Percentiles rank a stretch among this genome's conserved stretches.
Conservation (phyloP, 2,329 filamentous ascomycete species). For the Fusarium graminum region DNA sequence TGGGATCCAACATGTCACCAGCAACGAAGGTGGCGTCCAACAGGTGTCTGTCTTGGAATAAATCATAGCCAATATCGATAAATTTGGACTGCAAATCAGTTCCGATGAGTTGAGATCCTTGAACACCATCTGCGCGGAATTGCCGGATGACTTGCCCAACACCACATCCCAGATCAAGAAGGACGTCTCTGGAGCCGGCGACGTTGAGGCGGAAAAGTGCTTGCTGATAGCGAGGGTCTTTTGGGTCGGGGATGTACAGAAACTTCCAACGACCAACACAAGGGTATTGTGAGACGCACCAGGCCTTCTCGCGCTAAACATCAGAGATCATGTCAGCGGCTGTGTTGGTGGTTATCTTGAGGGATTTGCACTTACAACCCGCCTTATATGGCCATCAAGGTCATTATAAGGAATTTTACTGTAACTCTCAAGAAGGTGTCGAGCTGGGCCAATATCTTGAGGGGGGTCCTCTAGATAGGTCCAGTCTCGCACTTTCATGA, state of each 20-base stretch:
- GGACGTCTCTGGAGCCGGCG: conserved; percentile 55
- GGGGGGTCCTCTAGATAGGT: conserved; percentile 56
- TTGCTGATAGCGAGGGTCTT: conserved; percentile 59
- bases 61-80: conserved; percentile 70
- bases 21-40: conserved; percentile 63
- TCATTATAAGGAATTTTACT: conserved; percentile 55
- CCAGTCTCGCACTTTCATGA: conserved; percentile 57
- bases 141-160: conserved; percentile 65
- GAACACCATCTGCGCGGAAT: conserved; percentile 63
- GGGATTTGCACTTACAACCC: conserved; percentile 50
- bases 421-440: conserved; percentile 56
- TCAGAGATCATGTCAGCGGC: conserved; percentile 23
- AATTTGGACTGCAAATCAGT: conserved; percentile 64
- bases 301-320: conserved; percentile 60
- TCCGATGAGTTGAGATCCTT: conserved; percentile 62
- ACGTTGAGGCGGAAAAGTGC: conserved; percentile 59
- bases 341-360: neutral
- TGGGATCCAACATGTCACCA: conserved; percentile 63
- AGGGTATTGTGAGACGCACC: conserved; percentile 60
- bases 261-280: conserved; percentile 66
- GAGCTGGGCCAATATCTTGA: conserved; percentile 54
- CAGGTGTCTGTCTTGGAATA: conserved; percentile 70
- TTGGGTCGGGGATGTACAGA: conserved; percentile 57
- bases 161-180: conserved; percentile 66
- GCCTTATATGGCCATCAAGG: conserved; percentile 54